Conservation (phyloP, 2,329 filamentous ascomycete genomes). For the Venturia carpophila region DNA sequence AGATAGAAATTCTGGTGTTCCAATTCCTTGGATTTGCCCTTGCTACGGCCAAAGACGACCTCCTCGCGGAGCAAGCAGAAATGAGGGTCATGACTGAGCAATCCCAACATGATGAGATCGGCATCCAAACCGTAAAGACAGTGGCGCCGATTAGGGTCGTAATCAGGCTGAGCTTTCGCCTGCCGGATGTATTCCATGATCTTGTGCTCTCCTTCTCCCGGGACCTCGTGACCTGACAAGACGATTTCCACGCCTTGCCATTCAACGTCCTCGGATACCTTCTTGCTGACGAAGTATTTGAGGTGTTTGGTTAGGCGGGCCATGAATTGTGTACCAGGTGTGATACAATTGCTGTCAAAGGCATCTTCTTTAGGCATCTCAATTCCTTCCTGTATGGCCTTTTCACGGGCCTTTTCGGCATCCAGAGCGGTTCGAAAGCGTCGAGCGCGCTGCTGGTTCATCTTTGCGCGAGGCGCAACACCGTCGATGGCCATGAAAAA, state of each 20-base stretch:
- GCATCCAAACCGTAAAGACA: slow-evolving; percentile 96
- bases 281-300: slow-evolving; percentile 98
- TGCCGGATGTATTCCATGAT: slow-evolving; percentile 99
- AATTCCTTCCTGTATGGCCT: slow-evolving; percentile 79
- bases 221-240: slow-evolving; percentile 93
- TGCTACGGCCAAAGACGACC: slow-evolving; percentile 88
- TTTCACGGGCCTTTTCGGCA: slow-evolving; percentile 80
- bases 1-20: slow-evolving; percentile 99
- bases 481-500: slow-evolving; percentile 99
- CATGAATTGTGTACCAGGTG: slow-evolving; percentile 96
- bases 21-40: slow-evolving; percentile 87
- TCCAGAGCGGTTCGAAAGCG: slow-evolving; percentile 93
- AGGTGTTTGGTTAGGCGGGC: slow-evolving; percentile 87
- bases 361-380: slow-evolving; percentile 92
- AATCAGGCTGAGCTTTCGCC: slow-evolving; percentile 88
- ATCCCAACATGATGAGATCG: slow-evolving; percentile 95
- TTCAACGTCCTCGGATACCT: slow-evolving; percentile 90
- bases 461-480: slow-evolving; percentile 94
- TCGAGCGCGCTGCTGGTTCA: slow-evolving; percentile 97
- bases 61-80: slow-evolving; percentile 96
- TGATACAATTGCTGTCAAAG: slow-evolving; percentile 99
- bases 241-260: slow-evolving; percentile 98
- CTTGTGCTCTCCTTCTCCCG: slow-evolving; percentile 97
- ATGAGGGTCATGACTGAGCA: slow-evolving; percentile 95
- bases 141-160: slow-evolving; percentile 88